Evolutionary conservation across 805 yeast genomes (phyloP).

Genomic region (Nematodospora valgi): DNA sequence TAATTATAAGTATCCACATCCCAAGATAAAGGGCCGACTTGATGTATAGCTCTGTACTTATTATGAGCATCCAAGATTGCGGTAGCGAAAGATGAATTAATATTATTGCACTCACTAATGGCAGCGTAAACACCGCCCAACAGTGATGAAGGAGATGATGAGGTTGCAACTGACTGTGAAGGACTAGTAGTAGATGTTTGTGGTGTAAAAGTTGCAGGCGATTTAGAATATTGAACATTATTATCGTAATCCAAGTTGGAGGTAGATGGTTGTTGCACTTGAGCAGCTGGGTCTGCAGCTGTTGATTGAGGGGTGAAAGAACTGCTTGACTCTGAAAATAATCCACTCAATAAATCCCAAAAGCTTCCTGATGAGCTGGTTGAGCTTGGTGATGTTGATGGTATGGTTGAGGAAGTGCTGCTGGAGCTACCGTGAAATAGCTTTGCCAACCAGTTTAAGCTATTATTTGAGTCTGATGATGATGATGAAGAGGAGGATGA

Average conservation of each 20-base stretch:
- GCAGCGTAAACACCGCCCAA: slow-evolving; percentile 3
- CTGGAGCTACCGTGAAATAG: slow-evolving; percentile 3
- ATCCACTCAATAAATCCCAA: slow-evolving; percentile 1
- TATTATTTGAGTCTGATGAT: too few relatives aligned
- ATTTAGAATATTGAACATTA: not conserved
- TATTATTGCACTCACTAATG: slow-evolving; percentile 4
- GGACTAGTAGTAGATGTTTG: slow-evolving; percentile 6
- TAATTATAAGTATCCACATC: slow-evolving; percentile 27
- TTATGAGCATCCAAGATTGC: slow-evolving; percentile 33
- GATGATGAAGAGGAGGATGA: slow-evolving; percentile 1
- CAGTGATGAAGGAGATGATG: slow-evolving; percentile 8
- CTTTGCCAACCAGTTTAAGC: too few relatives aligned
- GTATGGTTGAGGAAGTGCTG: slow-evolving; percentile 13
- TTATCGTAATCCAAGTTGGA: not conserved
- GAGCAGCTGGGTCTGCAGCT: slow-evolving; percentile 8
- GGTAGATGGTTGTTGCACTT: slow-evolving; percentile 1
- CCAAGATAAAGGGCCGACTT: slow-evolving; percentile 30
- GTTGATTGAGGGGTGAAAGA: slow-evolving; percentile 4
- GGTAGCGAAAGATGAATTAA: slow-evolving; percentile 21
- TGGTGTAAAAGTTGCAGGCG: not conserved
- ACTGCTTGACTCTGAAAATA: slow-evolving; percentile 2
- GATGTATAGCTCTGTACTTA: slow-evolving; percentile 27
- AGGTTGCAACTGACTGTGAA: slow-evolving; percentile 11
- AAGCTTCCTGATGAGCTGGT: slow-evolving; percentile 4
- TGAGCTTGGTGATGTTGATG: slow-evolving; percentile 10